Evolutionary conservation across 306 rosid species (phyloP).

Genomic region (apple (Malus domestica)): ASM211411v1 NC_041800.1:27675733-27676232

Average conservation of each 20-base stretch:
- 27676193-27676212: constrained; percentile 31
- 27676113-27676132: constrained; percentile 44
- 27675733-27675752: constrained; percentile 63
- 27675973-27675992: constrained; percentile 16
- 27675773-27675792: constrained; percentile 56
- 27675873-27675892: background rate
- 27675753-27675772: constrained; percentile 54
- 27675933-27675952: background rate
- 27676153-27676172: constrained; percentile 37
- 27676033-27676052: constrained; percentile 54
- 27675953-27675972: constrained; percentile 4
- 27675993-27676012: constrained; percentile 21
- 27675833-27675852: constrained; percentile 6
- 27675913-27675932: background rate
- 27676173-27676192: constrained; percentile 41
- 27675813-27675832: constrained; percentile 1
- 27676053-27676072: constrained; percentile 45
- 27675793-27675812: constrained; percentile 62
- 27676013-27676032: constrained; percentile 69
- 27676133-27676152: constrained; percentile 38
- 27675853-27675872: background rate
- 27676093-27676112: constrained; percentile 35
- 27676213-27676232: constrained; percentile 29
- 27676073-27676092: constrained; percentile 41
- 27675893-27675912: background rate